Percentiles rank a stretch among this genome's conserved stretches.
phyloP scores from a whole-genome alignment of 768 basidiomycete genomes.

The Trametes meyenii region DNA sequence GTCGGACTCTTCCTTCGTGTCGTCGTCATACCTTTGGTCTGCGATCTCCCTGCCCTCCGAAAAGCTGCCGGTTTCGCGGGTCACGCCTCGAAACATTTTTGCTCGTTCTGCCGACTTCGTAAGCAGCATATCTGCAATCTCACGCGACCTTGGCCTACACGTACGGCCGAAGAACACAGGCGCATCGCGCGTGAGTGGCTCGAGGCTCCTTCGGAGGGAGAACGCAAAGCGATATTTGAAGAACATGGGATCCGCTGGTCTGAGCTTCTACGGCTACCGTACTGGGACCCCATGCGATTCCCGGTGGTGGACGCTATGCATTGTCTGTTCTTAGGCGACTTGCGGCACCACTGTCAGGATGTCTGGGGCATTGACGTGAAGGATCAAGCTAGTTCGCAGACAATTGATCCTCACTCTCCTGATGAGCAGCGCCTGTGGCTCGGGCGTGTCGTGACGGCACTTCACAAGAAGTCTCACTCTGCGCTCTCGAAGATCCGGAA shows the following conservation, averaged over 20 bases:
- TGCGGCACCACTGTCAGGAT: background rate
- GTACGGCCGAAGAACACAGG: background rate
- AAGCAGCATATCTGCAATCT: slow-evolving; percentile 16
- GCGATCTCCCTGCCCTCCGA: slow-evolving; percentile 37
- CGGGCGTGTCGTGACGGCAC: background rate
- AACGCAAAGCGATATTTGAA: slow-evolving; percentile 16
- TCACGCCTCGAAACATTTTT: slow-evolving; percentile 27
- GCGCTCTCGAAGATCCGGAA: background rate
- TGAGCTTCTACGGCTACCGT: slow-evolving; percentile 27
- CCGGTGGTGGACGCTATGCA: slow-evolving; percentile 34
- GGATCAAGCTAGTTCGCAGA: background rate
- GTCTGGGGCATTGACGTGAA: slow-evolving; percentile 1
- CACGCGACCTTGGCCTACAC: background rate
- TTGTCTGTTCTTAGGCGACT: slow-evolving; percentile 18
- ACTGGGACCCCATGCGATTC: slow-evolving; percentile 30
- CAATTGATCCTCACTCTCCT: background rate
- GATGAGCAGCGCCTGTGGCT: background rate
- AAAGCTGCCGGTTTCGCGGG: slow-evolving; percentile 33
- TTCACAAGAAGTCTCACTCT: background rate
- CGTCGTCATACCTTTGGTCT: slow-evolving; percentile 27
- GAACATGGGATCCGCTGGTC: slow-evolving; percentile 29
- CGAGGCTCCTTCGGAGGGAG: slow-evolving; percentile 8
- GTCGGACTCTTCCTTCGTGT: slow-evolving; percentile 30
- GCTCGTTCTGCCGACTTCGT: slow-evolving; percentile 32
- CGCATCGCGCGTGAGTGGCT: slow-evolving; percentile 20